Conservation (phyloP, 805 yeast species). For the Kregervanrija fluxuum region DNA sequence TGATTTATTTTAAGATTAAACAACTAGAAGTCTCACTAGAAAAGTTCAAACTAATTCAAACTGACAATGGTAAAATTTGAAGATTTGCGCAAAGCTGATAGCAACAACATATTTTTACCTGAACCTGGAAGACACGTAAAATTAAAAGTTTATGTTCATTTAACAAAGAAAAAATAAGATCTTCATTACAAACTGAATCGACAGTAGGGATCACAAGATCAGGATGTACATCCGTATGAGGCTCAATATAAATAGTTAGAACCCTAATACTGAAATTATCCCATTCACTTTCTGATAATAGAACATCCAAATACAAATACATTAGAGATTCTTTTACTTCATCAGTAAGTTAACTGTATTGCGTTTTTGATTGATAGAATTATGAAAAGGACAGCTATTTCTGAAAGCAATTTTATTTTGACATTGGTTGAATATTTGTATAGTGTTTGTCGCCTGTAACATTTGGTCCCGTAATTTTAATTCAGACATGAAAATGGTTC, state of each 20-base stretch:
- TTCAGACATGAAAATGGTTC: too few species aligned
- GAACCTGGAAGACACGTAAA: constrained; percentile 94
- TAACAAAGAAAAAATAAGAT: constrained; percentile 48
- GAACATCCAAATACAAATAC: constrained; percentile 39
- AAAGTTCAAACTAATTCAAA: constrained; percentile 71
- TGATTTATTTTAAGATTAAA: constrained; percentile 45
- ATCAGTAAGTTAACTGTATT: constrained; percentile 1
- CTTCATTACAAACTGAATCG: constrained; percentile 68
- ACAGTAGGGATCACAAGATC: constrained; percentile 68
- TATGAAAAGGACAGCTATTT: too few species aligned
- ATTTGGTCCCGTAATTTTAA: constrained; percentile 38
- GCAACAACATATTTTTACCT: constrained; percentile 89
- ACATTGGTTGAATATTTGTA: constrained; percentile 32
- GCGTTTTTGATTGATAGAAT: too few species aligned
- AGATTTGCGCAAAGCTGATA: constrained; percentile 55
- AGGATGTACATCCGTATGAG: constrained; percentile 52
- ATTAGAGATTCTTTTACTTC: constrained; percentile 19
- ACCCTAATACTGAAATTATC: constrained; percentile 32
- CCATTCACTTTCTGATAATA: constrained; percentile 43
- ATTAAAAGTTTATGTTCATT: constrained; percentile 53
- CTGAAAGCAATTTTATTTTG: constrained; percentile 1
- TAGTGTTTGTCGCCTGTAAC: constrained; percentile 32
- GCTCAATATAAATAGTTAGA: constrained; percentile 40
- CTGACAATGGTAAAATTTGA: constrained; percentile 52
- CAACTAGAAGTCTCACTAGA: constrained; percentile 71